These are phyloP conservation scores for Pterocarpus macrocarpus DNA, from an alignment of 306 rosid genomes.

Conservation along the genomic window DNA sequence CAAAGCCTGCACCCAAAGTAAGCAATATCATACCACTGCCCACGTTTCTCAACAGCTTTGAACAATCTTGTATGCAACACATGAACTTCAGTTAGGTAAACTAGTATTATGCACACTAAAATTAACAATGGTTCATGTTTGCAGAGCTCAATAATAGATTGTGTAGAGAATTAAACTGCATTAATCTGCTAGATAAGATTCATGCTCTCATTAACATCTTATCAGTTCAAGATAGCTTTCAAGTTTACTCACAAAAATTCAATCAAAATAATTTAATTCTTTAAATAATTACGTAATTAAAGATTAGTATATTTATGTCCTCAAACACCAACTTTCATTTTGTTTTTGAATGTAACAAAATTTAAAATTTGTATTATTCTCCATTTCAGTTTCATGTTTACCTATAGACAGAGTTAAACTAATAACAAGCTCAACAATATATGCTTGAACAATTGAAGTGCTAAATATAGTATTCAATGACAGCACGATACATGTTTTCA, in stretches of 20 bases:
- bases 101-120: constrained; percentile 3
- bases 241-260: neutral
- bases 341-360: constrained; percentile 25
- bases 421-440: too few species aligned
- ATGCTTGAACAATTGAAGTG: too few species aligned
- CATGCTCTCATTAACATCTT: constrained; percentile 2
- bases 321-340: constrained; percentile 18
- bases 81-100: constrained; percentile 12
- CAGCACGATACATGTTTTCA: too few species aligned
- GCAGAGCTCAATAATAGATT: constrained; percentile 22
- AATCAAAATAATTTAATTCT: neutral
- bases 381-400: constrained; percentile 30
- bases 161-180: neutral
- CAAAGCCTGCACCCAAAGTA: constrained; percentile 67
- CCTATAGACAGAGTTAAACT: neutral
- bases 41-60: constrained; percentile 32
- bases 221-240: neutral
- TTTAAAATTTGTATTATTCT: neutral
- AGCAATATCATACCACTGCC: constrained; percentile 30
- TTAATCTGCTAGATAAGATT: constrained; percentile 25
- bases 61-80: constrained; percentile 11
- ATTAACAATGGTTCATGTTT: constrained; percentile 4
- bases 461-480: too few species aligned
- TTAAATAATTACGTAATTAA: too few species aligned
- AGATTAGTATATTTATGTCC: neutral